Evolutionary conservation across 2,329 filamentous ascomycete genomes (phyloP).

Genomic region (Lasiodiplodia theobromae): DNA sequence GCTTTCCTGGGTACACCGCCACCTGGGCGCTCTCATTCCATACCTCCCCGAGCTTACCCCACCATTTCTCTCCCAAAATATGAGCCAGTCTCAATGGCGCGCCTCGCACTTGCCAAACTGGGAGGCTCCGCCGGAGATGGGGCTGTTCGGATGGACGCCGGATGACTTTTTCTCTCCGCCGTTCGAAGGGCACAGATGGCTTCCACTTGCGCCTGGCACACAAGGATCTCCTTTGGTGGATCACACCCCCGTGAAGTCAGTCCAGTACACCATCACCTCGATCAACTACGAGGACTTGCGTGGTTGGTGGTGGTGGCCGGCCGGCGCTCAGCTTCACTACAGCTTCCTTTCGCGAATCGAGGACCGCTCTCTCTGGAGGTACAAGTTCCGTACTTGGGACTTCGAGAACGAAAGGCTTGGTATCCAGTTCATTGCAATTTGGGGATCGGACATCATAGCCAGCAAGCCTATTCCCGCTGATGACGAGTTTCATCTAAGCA

Average conservation of each 20-base stretch:
- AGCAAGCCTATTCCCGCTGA: slow-evolving; percentile 54
- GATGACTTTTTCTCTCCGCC: slow-evolving; percentile 39
- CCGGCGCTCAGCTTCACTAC: slow-evolving; percentile 55
- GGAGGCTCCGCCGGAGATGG: slow-evolving; percentile 30
- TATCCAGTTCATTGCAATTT: slow-evolving; percentile 62
- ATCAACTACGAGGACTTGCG: slow-evolving; percentile 57
- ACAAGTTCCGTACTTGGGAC: slow-evolving; percentile 48
- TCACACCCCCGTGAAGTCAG: slow-evolving; percentile 52
- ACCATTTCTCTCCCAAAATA: slow-evolving; percentile 31
- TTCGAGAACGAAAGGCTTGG: slow-evolving; percentile 60
- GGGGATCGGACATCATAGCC: slow-evolving; percentile 57
- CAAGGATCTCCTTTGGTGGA: slow-evolving; percentile 43
- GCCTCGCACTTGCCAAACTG: slow-evolving; percentile 48
- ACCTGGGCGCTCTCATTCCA: slow-evolving; percentile 59
- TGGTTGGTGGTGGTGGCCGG: slow-evolving; percentile 58
- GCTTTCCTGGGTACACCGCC: slow-evolving; percentile 62
- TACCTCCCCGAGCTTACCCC: slow-evolving; percentile 60
- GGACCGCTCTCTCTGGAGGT: slow-evolving; percentile 31
- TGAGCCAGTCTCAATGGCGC: slow-evolving; percentile 47
- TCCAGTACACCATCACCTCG: slow-evolving; percentile 30
- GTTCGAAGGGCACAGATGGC: slow-evolving; percentile 58
- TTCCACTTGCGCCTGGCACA: slow-evolving; percentile 52
- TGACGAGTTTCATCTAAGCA: slow-evolving; percentile 57
- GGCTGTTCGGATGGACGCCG: slow-evolving; percentile 34
- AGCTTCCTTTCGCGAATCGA: slow-evolving; percentile 41